Conservation (phyloP, 2,329 filamentous ascomycete species). For the Metarhizium brunneum region DNA sequence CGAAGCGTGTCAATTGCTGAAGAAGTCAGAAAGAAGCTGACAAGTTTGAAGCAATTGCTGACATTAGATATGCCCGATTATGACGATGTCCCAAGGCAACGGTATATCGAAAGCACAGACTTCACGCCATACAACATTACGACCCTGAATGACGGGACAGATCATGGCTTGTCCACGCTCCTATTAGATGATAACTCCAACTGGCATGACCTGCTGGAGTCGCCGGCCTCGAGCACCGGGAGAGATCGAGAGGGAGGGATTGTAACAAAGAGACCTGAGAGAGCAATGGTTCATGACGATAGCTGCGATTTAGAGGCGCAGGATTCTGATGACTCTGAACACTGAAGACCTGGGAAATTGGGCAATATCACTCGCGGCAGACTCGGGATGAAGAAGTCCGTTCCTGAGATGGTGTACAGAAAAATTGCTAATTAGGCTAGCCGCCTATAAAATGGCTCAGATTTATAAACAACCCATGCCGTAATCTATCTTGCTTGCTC, state of each 20-base stretch:
- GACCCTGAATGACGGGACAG: background rate
- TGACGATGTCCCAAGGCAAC: background rate
- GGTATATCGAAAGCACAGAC: background rate
- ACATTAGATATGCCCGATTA: background rate
- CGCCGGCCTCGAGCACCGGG: slow-evolving; percentile 13
- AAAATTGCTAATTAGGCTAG: slow-evolving; percentile 1
- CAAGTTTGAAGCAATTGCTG: slow-evolving; percentile 9
- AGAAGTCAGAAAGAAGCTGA: slow-evolving; percentile 15
- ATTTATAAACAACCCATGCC: background rate
- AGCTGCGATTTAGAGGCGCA: slow-evolving; percentile 11
- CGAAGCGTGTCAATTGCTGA: slow-evolving; percentile 16
- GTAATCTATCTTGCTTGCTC: slow-evolving; percentile 10
- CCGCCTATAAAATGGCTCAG: background rate
- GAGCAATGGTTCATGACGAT: slow-evolving; percentile 1
- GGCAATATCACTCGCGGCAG: background rate
- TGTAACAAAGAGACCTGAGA: slow-evolving; percentile 9
- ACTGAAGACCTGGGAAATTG: background rate
- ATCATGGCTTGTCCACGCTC: background rate
- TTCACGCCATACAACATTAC: background rate
- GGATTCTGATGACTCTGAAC: slow-evolving; percentile 5
- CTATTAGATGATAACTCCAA: background rate
- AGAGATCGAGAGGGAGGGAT: slow-evolving; percentile 11
- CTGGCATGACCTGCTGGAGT: slow-evolving; percentile 9
- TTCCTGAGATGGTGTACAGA: background rate
- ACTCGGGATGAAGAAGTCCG: background rate